Evolutionary conservation across 768 basidiomycete species (phyloP).

Genomic region (Tylopilus vinaceipallidus): DNA sequence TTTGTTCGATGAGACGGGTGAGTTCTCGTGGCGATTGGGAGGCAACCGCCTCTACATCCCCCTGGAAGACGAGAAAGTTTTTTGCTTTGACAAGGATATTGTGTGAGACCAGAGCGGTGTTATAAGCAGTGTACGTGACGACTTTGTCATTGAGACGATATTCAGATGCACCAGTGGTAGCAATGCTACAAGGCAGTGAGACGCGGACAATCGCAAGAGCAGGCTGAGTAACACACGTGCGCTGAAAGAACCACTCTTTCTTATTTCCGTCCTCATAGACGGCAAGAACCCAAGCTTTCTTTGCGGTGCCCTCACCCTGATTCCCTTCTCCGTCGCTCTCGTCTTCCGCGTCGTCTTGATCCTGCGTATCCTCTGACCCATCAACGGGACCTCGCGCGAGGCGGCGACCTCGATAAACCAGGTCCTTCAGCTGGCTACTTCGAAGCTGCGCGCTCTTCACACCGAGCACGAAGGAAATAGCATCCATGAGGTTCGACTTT

Average conservation of each 20-base stretch:
- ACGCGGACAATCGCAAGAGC: not conserved
- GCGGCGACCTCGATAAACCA: slow-evolving; percentile 90
- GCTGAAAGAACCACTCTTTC: slow-evolving; percentile 88
- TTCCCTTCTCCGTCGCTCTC: slow-evolving; percentile 42
- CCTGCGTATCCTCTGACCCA: slow-evolving; percentile 41
- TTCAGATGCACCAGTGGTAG: slow-evolving; percentile 82
- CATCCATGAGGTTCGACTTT: slow-evolving; percentile 99
- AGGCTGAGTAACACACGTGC: slow-evolving; percentile 65
- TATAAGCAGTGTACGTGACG: slow-evolving; percentile 88
- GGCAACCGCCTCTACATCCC: slow-evolving; percentile 97
- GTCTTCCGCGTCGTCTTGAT: slow-evolving; percentile 50
- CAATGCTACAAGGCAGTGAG: slow-evolving; percentile 56
- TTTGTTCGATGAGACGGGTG: slow-evolving; percentile 89
- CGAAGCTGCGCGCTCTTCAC: slow-evolving; percentile 92
- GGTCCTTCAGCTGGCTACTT: slow-evolving; percentile 90
- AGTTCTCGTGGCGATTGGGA: slow-evolving; percentile 91
- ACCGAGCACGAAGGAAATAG: slow-evolving; percentile 97
- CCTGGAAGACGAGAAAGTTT: slow-evolving; percentile 99
- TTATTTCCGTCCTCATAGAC: slow-evolving; percentile 74
- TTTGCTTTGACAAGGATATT: slow-evolving; percentile 99
- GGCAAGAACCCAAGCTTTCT: slow-evolving; percentile 94
- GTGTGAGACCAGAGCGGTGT: slow-evolving; percentile 79
- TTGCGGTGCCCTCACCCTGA: slow-evolving; percentile 79
- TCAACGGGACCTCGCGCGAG: slow-evolving; percentile 51
- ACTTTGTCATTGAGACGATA: slow-evolving; percentile 81